Evolutionary conservation across 345 rosid species (phyloP).

Genomic region (Lumnitzera littorea): DNA sequence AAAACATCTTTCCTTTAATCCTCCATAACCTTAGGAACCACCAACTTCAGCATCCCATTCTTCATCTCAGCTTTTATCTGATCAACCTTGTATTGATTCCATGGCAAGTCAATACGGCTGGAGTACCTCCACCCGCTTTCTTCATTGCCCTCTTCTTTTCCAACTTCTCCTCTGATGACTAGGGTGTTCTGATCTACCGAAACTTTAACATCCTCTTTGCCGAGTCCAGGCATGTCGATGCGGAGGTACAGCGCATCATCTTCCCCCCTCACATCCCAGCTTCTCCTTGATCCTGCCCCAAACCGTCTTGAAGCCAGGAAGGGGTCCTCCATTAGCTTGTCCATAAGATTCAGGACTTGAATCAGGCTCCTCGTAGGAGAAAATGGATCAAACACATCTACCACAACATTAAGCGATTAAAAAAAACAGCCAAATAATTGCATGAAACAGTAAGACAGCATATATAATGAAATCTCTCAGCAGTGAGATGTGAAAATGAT

Average conservation of each 20-base stretch:
- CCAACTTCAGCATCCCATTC: slow-evolving; percentile 66
- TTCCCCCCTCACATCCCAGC: slow-evolving; percentile 51
- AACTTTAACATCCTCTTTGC: slow-evolving; percentile 32
- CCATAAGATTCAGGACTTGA: slow-evolving; percentile 60
- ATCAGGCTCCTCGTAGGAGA: slow-evolving; percentile 49
- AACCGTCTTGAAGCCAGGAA: slow-evolving; percentile 3
- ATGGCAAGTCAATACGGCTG: slow-evolving; percentile 38
- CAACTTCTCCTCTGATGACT: slow-evolving; percentile 52
- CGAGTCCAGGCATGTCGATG: slow-evolving; percentile 40
- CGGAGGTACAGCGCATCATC: slow-evolving; percentile 17
- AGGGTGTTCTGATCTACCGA: slow-evolving; percentile 45
- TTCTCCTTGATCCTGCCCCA: slow-evolving; percentile 11
- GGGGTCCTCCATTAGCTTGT: slow-evolving; percentile 43
- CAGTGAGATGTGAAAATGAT: too few species aligned
- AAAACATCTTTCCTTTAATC: slow-evolving; percentile 42
- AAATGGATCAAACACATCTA: slow-evolving; percentile 54
- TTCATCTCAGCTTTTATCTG: slow-evolving; percentile 81
- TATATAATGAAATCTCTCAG: too few species aligned
- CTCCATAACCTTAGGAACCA: slow-evolving; percentile 58
- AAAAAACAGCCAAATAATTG: too few species aligned
- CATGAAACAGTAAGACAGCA: too few species aligned
- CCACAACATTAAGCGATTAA: too few species aligned
- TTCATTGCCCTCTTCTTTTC: slow-evolving; percentile 22
- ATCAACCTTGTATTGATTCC: slow-evolving; percentile 26
- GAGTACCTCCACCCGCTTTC: slow-evolving; percentile 35